phyloP scores from a whole-genome alignment of 805 yeast genomes.

The Suhomyces sp. region DNA sequence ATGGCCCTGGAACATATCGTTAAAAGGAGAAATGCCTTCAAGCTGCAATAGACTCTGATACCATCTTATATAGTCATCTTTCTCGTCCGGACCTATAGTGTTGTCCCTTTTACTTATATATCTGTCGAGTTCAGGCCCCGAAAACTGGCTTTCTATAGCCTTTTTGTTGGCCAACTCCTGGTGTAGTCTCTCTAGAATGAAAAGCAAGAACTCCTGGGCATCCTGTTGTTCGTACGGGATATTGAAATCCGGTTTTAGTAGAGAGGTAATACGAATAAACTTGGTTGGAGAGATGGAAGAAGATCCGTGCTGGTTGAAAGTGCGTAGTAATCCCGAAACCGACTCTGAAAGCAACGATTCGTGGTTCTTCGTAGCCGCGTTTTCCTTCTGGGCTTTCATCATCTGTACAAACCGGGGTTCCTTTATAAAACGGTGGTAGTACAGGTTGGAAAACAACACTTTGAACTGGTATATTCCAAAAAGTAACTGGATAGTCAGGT shows the following conservation, averaged over 20 bases:
- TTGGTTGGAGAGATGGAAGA: conserved; percentile 62
- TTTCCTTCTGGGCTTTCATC: conserved; percentile 14
- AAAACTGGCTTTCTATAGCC: conserved; percentile 11
- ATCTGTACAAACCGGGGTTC: conserved; percentile 27
- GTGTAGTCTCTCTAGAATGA: conserved; percentile 64
- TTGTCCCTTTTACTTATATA: conserved; percentile 32
- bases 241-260: conserved; percentile 60
- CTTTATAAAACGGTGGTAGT: conserved; percentile 43
- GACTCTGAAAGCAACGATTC: conserved; percentile 43
- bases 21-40: conserved; percentile 68
- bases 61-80: conserved; percentile 61
- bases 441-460: conserved; percentile 44
- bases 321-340: conserved; percentile 51
- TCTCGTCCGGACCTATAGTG: conserved; percentile 28
- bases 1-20: conserved; percentile 69
- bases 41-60: conserved; percentile 45
- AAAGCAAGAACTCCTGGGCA: conserved; percentile 71
- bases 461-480: conserved; percentile 54
- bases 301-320: conserved; percentile 58
- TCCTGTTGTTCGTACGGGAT: conserved; percentile 80
- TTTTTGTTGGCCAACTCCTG: conserved; percentile 50
- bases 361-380: background rate
- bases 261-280: conserved; percentile 51
- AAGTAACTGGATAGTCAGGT: conserved; percentile 68
- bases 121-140: conserved; percentile 19